Base-by-base conservation (phyloP, 2,329 filamentous ascomycete genomes). In the Exutisphaerella laricina region DNA sequence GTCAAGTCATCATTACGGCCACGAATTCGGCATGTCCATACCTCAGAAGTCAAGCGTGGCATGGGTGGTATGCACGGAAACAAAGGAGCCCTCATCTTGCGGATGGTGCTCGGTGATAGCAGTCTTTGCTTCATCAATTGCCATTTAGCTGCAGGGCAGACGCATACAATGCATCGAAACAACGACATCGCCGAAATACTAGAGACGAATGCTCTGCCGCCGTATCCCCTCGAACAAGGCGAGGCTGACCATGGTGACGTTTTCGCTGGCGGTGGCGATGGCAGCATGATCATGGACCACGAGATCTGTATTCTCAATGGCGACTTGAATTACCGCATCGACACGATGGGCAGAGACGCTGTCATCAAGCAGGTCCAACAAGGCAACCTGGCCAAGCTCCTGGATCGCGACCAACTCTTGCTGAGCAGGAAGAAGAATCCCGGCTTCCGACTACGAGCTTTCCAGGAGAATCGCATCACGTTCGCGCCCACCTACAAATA, bases 401-500 rank as follows among this genome's bases (percentile, higher is more conserved):
- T 98, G 0, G 90, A 97, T 45, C 82, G 92, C 36, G 92, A 98
- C 60, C 92, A 98, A 62, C 75, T 98, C 4, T 79, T 97, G 2
- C 84, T 95, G 0, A 90, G 88, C 9, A 80, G 85, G 43, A 85
- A 88, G 39, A 86, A 88, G 55, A 96, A 96, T 57, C 88, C 90
- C 0, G 85, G 82, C 0, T 96, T 97, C 69, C 79, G 86, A 20
- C 75, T 98, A 4, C 82, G 89, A 14, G 84, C 87, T 0, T 97
- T 98, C 64, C 81, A 84, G n/a, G 92, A 98, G 66, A 74, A 84
- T 42, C 85, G 85, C 1, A 96, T 98, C 58, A 84, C 80, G 0
- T 98, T 98, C 62, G 83, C 88, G 5, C 92, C 92, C 1, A 98
- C 92, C 0, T 98, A 98, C 73, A 98, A 98, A 64, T 98, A 98